Percentiles rank a stretch among this genome's conserved stretches.
These are phyloP conservation scores for Tephrocybe rancida DNA, from an alignment of 768 basidiomycete species.

Conservation along the genomic window DNA sequence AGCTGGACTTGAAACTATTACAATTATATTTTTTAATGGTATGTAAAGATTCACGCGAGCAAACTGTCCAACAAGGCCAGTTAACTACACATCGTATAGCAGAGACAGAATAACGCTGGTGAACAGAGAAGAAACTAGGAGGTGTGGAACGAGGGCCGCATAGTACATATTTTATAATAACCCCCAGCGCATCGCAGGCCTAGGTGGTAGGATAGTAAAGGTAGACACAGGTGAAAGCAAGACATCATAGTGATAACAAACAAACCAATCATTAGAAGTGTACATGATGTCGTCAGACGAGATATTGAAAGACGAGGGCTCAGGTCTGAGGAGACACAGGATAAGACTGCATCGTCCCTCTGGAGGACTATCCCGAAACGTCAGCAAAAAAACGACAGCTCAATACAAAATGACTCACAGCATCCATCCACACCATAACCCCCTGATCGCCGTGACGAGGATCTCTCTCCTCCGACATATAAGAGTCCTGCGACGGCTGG, in stretches of 20 bases:
- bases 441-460: conserved; percentile 29
- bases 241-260: not conserved
- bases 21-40: too few relatives aligned
- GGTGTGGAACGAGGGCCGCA: not conserved
- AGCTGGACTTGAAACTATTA: too few relatives aligned
- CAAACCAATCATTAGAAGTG: not conserved
- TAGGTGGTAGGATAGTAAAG: not conserved
- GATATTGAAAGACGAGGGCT: not conserved
- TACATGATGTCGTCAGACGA: not conserved
- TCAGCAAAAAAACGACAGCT: not conserved
- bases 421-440: conserved; percentile 40
- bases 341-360: conserved; percentile 14
- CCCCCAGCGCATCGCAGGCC: not conserved
- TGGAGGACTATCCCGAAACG: conserved; percentile 12
- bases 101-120: not conserved
- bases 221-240: not conserved
- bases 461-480: conserved; percentile 71
- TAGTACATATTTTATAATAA: conserved; percentile 14
- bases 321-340: conserved; percentile 15
- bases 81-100: too few relatives aligned
- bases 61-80: too few relatives aligned
- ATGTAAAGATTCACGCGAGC: too few relatives aligned
- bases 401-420: conserved; percentile 35
- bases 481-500: conserved; percentile 61
- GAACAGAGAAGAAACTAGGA: not conserved